Evolutionary conservation across 2,329 filamentous ascomycete species (phyloP).

Genomic region (Fusarium lyarnte): DNA sequence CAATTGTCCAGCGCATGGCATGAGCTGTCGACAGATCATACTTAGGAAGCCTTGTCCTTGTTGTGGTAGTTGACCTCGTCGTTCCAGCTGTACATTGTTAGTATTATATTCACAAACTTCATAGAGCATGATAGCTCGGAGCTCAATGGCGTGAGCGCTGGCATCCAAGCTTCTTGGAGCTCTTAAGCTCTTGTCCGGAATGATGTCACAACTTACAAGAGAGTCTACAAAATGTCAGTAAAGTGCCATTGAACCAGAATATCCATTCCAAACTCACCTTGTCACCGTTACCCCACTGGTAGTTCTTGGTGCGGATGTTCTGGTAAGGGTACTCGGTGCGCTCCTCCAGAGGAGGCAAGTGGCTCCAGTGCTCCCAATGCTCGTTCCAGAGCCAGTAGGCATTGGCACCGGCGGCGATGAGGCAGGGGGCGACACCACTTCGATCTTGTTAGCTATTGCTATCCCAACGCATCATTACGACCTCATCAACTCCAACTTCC

Average conservation of each 20-base stretch:
- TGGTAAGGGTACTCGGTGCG: slow-evolving; percentile 94
- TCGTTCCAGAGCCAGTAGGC: slow-evolving; percentile 92
- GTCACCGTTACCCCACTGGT: slow-evolving; percentile 92
- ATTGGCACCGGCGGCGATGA: slow-evolving; percentile 79
- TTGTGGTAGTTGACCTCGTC: slow-evolving; percentile 96
- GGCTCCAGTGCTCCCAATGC: slow-evolving; percentile 96
- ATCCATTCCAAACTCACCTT: slow-evolving; percentile 67
- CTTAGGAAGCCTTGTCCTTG: slow-evolving; percentile 75
- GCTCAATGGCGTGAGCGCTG: neutral
- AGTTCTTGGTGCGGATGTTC: slow-evolving; percentile 98
- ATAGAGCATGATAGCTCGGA: neutral
- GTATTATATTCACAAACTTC: neutral
- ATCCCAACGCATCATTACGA: slow-evolving; percentile 1
- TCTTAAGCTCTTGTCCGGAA: neutral
- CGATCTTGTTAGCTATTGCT: slow-evolving; percentile 38
- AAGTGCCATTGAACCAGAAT: neutral
- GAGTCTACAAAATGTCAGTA: slow-evolving; percentile 59
- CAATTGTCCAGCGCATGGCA: slow-evolving; percentile 37
- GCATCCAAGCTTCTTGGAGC: slow-evolving; percentile 14
- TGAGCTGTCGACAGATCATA: slow-evolving; percentile 23
- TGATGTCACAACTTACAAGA: slow-evolving; percentile 51
- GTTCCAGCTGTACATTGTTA: slow-evolving; percentile 79
- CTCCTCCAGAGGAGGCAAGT: slow-evolving; percentile 89
- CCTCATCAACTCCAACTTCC: slow-evolving; percentile 26
- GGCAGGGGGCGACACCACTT: slow-evolving; percentile 78